Evolutionary conservation across 352 stramenopile genomes (phyloP).

Genomic region (Phytophthora chlamydospora): DNA sequence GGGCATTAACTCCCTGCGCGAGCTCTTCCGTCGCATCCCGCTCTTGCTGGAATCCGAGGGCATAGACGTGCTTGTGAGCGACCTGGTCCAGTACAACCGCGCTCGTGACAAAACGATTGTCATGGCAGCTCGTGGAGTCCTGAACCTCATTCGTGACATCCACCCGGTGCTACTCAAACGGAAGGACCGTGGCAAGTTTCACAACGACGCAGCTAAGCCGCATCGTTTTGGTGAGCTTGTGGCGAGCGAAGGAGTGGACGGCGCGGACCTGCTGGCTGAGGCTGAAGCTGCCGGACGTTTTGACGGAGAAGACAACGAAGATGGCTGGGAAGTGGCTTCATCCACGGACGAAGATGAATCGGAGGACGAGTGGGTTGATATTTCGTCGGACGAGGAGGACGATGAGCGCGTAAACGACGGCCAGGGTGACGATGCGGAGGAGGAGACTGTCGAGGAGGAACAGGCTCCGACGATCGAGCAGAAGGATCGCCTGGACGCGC

Average conservation of each 20-base stretch:
- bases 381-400: slow-evolving; percentile 68
- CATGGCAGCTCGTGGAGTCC: slow-evolving; percentile 95
- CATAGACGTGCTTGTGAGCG: slow-evolving; percentile 89
- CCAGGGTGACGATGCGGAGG: slow-evolving; percentile 54
- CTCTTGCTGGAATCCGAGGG: slow-evolving; percentile 94
- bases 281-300: slow-evolving; percentile 76
- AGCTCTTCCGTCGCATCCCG: slow-evolving; percentile 95
- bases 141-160: slow-evolving; percentile 97
- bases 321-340: slow-evolving; percentile 84
- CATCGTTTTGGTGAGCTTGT: slow-evolving; percentile 92
- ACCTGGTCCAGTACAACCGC: slow-evolving; percentile 97
- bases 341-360: slow-evolving; percentile 66
- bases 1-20: slow-evolving; percentile 97
- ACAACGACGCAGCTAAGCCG: slow-evolving; percentile 82
- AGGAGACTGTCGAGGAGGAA: slow-evolving; percentile 59
- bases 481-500: slow-evolving; percentile 85
- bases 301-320: slow-evolving; percentile 81
- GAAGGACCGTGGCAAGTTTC: slow-evolving; percentile 96
- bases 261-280: slow-evolving; percentile 94
- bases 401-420: slow-evolving; percentile 50
- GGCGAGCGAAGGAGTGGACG: slow-evolving; percentile 93
- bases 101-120: slow-evolving; percentile 96
- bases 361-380: slow-evolving; percentile 78
- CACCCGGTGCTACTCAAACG: slow-evolving; percentile 96
- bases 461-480: slow-evolving; percentile 47